Conservation (phyloP, 768 basidiomycete species). For the Lactifluus rugatus region DNA sequence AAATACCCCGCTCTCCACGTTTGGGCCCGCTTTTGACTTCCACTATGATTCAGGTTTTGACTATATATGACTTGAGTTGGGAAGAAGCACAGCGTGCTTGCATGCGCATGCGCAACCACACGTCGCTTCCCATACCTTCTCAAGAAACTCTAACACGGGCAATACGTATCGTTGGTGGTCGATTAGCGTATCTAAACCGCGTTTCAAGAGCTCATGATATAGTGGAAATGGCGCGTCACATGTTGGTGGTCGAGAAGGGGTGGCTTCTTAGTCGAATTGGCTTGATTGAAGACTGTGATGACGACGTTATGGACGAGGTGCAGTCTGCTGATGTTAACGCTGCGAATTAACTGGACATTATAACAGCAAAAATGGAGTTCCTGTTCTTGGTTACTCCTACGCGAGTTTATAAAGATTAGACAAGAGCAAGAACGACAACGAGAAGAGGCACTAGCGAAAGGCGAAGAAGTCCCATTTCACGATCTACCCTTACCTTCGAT, state of each 20-base stretch:
- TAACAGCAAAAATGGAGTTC: constrained; percentile 69
- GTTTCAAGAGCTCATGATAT: constrained; percentile 54
- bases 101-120: constrained; percentile 38
- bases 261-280: constrained; percentile 77
- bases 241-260: constrained; percentile 64
- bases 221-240: constrained; percentile 49
- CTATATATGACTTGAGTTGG: constrained; percentile 58
- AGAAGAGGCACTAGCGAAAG: constrained; percentile 31
- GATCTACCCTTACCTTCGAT: constrained; percentile 52
- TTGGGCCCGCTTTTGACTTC: background rate
- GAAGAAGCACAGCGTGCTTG: constrained; percentile 52
- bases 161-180: constrained; percentile 61
- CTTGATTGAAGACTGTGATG: constrained; percentile 72
- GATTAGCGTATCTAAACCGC: constrained; percentile 68
- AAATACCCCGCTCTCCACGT: constrained; percentile 16
- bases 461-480: constrained; percentile 28
- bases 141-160: constrained; percentile 38
- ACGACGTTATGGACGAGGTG: constrained; percentile 87
- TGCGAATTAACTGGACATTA: background rate
- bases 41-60: constrained; percentile 41
- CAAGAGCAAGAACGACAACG: constrained; percentile 39
- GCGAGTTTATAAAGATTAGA: constrained; percentile 58
- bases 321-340: constrained; percentile 10
- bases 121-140: constrained; percentile 27
- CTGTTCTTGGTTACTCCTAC: constrained; percentile 71